Conservation (phyloP, 1,139 yeast genomes). For the Kodamaea ohmeri region DNA sequence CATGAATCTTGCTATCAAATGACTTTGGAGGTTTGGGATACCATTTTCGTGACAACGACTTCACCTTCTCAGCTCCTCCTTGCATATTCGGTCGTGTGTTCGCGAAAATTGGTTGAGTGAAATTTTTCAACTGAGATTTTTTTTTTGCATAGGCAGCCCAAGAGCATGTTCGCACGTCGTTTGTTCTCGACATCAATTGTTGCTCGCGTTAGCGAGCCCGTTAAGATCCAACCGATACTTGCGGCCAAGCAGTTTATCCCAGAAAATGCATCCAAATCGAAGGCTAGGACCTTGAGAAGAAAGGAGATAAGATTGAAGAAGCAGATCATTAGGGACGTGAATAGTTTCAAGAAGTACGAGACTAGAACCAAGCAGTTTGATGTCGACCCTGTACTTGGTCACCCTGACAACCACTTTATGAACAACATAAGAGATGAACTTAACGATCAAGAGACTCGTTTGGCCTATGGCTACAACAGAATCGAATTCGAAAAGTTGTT, state of each 20-base stretch:
- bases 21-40: slow-evolving; percentile 19
- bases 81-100: slow-evolving; percentile 9
- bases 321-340: slow-evolving; percentile 45
- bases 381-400: slow-evolving; percentile 80
- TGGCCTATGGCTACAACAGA: slow-evolving; percentile 58
- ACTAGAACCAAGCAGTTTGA: slow-evolving; percentile 31
- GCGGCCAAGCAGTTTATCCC: slow-evolving; percentile 36
- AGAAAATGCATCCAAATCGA: slow-evolving; percentile 27
- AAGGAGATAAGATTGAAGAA: slow-evolving; percentile 43
- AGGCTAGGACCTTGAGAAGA: slow-evolving; percentile 36
- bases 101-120: slow-evolving; percentile 4
- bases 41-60: slow-evolving; percentile 19
- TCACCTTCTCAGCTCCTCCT: slow-evolving; percentile 9
- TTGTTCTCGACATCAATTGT: slow-evolving; percentile 21
- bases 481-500: slow-evolving; percentile 72
- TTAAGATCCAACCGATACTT: slow-evolving; percentile 24
- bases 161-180: slow-evolving; percentile 21
- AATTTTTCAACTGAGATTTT: slow-evolving; percentile 9
- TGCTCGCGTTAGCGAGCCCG: slow-evolving; percentile 12
- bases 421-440: slow-evolving; percentile 64
- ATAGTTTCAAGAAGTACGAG: slow-evolving; percentile 42
- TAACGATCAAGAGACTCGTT: slow-evolving; percentile 52
- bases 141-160: slow-evolving; percentile 5
- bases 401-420: slow-evolving; percentile 63
- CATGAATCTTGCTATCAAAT: slow-evolving; percentile 15